Evolutionary conservation across 345 rosid species (phyloP), one percentile per base, ranked within the genome.

Genomic region (Dipteronia dyeriana): DNA sequence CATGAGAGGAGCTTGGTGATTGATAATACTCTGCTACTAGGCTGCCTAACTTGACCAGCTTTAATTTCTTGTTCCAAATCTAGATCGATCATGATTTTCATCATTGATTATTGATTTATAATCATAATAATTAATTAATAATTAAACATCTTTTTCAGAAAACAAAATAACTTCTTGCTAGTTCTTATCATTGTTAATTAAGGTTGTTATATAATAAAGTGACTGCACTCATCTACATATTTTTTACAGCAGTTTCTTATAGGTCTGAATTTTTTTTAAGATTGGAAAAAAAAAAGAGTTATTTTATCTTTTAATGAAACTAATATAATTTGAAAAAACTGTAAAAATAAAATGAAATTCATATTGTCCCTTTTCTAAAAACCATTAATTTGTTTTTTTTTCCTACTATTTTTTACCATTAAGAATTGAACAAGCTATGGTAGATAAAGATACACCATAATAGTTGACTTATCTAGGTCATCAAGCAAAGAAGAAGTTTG

Each of bases 391-490:
- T 41, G 17, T 49, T 49, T 49, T 11, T 11, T 51, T 51, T 51
- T 16, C 5, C 57, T 53, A 53, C 57, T 7, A 53, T 17, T 16
- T 51, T 6, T 17, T 4, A 53, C n/a, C n/a, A 53, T 12, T 49
- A 14, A 13, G 54, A 49, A 26, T 69, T 69, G 19, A 22, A 25
- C 22, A 49, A 2, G 54, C 63, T 59, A 26, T 61, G 39, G 61
- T 29, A 73, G 51, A 79, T 19, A 54, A 60, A 68, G 62, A 73
- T 71, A 65, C 73, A 73, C 51, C 13, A 26, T 23, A 22, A n/a
- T 34, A 22, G 81, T 82, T 80, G 88, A 83, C 84, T 85, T 76
- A 59, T 59, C 12, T 54, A 23, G 73, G 73, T 61, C 84, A 78
- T 22, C 54, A 19, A 39, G 65, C 54, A 10, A 54, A 20, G 63